Evolutionary conservation across 2,329 filamentous ascomycete species (phyloP), one percentile per base, ranked within the genome.

Genomic region (Nigrospora sphaerica): DNA sequence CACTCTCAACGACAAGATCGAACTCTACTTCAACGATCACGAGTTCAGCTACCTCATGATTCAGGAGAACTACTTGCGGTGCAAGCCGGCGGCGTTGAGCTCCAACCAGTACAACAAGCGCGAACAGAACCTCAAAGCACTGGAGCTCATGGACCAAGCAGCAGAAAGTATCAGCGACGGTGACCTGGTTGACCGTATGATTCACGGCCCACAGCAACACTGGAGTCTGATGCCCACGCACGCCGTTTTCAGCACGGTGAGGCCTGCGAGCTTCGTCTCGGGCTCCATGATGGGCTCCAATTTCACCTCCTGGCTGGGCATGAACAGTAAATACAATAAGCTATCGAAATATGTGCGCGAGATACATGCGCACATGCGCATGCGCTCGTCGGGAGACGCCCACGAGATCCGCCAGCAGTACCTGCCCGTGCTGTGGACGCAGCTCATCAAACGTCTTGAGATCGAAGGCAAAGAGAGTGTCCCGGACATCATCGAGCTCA

Each of bases 21-120:
- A 98, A 67, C 80, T 98, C 2, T 98, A 98, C 66, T 98, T 98
- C 74, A 97, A 98, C 64, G 93, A 98, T 58, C 93, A 98, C 61
- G 93, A 98, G 58, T 95, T 97, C 69, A 96, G 90, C 59, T 93
- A 85, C 60, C 74, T 98, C 45, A 97, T 98, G 93, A 83, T 98
- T 40, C 93, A 98, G 63, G 95, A 98, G 65, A 98, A 98, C 62
- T 98, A 98, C 57, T 75, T 98, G 12, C 85, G 82, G 52, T 90
- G 89, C 2, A 88, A 83, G 50, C 93, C 93, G 3, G 75, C 83
- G 50, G 74, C 67, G 5, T 71, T 87, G 4, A 77, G 73, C 50
- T 74, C 73, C 43, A 69, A 71, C 40, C 67, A 70, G 17, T 85
- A 83, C 61, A 73, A 73, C 35, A 80, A 78, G 48, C 81, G 80